Evolutionary conservation across 2,329 filamentous ascomycete species (phyloP).

Genomic region (Hymenoscyphus repandus): DNA sequence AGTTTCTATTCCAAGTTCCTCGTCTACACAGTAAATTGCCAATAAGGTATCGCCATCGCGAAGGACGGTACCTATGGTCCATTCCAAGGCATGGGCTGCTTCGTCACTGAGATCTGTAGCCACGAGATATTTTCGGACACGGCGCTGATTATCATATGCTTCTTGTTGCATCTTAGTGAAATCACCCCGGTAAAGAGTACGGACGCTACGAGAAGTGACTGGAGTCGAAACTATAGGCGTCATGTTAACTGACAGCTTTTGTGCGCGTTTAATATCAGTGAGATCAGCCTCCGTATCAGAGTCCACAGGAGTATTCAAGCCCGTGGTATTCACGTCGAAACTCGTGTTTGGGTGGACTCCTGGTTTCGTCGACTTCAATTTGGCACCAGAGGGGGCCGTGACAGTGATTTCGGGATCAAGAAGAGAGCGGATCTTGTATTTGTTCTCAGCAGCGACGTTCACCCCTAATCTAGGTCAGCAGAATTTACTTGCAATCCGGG

Average conservation of each 20-base stretch:
- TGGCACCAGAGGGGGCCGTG: slow-evolving; percentile 58
- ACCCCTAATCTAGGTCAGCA: slow-evolving; percentile 15
- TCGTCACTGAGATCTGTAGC: slow-evolving; percentile 93
- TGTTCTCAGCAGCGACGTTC: slow-evolving; percentile 13
- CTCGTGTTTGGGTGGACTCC: slow-evolving; percentile 77
- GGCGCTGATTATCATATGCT: slow-evolving; percentile 71
- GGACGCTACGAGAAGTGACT: slow-evolving; percentile 74
- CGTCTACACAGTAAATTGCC: slow-evolving; percentile 88
- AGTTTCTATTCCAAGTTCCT: slow-evolving; percentile 61
- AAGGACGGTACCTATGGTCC: slow-evolving; percentile 93
- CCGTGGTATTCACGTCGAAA: slow-evolving; percentile 60
- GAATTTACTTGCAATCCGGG: background rate
- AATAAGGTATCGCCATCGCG: slow-evolving; percentile 91
- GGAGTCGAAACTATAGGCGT: slow-evolving; percentile 74
- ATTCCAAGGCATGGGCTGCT: slow-evolving; percentile 90
- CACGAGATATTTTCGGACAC: slow-evolving; percentile 87
- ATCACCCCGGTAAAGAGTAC: slow-evolving; percentile 86
- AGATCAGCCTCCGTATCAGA: slow-evolving; percentile 84
- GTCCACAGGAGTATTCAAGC: slow-evolving; percentile 55
- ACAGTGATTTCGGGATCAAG: slow-evolving; percentile 60
- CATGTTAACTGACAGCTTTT: slow-evolving; percentile 75
- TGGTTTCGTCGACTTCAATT: slow-evolving; percentile 47
- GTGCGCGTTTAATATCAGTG: slow-evolving; percentile 79
- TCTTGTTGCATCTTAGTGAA: slow-evolving; percentile 71
- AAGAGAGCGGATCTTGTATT: slow-evolving; percentile 29